Evolutionary conservation across 768 basidiomycete genomes (phyloP).

Genomic region (Agaricus blazei): DNA sequence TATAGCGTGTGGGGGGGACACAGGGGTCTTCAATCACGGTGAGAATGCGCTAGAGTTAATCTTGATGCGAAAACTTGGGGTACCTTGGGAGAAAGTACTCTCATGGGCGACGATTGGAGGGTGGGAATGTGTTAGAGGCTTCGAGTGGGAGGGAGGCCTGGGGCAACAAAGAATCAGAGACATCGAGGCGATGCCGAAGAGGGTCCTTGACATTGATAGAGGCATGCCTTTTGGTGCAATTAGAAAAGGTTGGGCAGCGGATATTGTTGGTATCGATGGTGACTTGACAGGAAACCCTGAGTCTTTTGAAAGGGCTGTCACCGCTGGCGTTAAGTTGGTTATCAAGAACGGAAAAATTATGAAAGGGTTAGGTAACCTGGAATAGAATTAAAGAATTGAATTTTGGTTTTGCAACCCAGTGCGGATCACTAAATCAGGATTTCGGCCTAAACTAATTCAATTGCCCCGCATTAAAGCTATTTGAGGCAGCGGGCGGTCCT

Average conservation of each 20-base stretch:
- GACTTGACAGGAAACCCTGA: constrained; percentile 28
- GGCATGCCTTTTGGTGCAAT: constrained; percentile 54
- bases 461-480: too few species aligned
- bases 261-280: constrained; percentile 35
- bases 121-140: constrained; percentile 48
- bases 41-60: constrained; percentile 56
- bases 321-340: constrained; percentile 41
- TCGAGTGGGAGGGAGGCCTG: constrained; percentile 36
- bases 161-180: constrained; percentile 3
- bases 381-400: too few species aligned
- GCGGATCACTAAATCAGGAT: too few species aligned
- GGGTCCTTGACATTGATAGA: constrained; percentile 33
- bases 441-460: too few species aligned
- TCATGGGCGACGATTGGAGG: constrained; percentile 57
- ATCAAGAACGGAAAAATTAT: constrained; percentile 49
- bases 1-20: constrained; percentile 62
- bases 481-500: too few species aligned
- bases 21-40: constrained; percentile 59
- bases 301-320: constrained; percentile 41
- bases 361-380: constrained; percentile 12
- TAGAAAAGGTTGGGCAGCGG: constrained; percentile 50
- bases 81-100: constrained; percentile 45
- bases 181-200: background rate
- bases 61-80: constrained; percentile 54
- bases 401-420: too few species aligned